Evolutionary conservation across 495 filamentous ascomycete species (phyloP), one percentile per base, ranked within the genome.

Genomic region (Aspergillus sclerotioniger): DNA sequence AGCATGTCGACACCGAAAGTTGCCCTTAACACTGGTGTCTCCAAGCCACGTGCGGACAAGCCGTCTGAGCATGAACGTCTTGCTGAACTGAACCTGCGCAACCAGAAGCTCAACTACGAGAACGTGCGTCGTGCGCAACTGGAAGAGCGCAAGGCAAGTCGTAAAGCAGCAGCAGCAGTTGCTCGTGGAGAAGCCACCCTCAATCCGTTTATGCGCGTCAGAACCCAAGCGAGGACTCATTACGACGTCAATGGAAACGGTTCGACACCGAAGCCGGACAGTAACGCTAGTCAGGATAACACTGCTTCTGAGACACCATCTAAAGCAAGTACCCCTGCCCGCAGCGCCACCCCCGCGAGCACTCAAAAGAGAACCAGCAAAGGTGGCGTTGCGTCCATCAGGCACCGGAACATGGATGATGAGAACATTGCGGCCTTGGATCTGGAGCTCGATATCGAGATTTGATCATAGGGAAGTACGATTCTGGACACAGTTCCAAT

Each of bases 41-140:
- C 66, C 35, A 78, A 80, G 55, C 71, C 76, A 28, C 72, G 64
- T 61, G 56, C 59, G 19, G 73, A 79, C 43, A 73, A 76, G 45
- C 76, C 67, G 0, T 80, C 74, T 8, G 82, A 89, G 67, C 87
- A 90, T 70, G 89, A 95, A 57, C 86, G 87, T 35, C 79, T 96
- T 8, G 86, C 87, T 13, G 77, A 84, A 41, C 67, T 93, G 65
- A 97, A 96, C 71, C 71, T 80, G 3, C 83, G 85, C 62, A 94
- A 94, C 74, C 88, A 91, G 47, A 84, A 84, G 53, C 81, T 84
- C 59, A 96, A 96, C 65, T 79, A 83, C 15, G 89, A 95, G 61
- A 84, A 87, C 19, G 86, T 96, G 8, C 90, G 92, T 51, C 87
- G 88, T 70, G 92, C 92, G 6, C 89, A 96, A 70, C 73, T 94